These are phyloP conservation scores for Botrytis galanthina DNA, from an alignment of 2,329 filamentous ascomycete species.

Conservation along the genomic window DNA sequence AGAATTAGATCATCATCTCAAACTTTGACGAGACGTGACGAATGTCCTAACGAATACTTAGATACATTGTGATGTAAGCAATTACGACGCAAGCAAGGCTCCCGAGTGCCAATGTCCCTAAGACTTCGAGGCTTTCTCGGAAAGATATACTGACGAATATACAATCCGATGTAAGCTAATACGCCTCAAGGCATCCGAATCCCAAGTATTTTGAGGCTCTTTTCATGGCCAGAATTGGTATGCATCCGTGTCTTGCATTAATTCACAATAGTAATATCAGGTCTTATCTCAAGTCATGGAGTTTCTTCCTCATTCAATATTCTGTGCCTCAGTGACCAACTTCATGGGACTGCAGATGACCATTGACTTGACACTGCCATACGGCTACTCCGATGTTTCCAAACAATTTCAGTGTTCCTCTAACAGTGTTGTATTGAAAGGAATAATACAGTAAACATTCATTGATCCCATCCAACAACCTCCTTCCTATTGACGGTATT, in stretches of 20 bases:
- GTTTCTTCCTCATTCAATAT: background rate
- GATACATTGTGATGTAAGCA: background rate
- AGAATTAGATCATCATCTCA: background rate
- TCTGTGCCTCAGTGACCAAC: background rate
- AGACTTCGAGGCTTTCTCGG: background rate
- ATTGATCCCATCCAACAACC: background rate
- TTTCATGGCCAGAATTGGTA: background rate
- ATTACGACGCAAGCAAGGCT: background rate
- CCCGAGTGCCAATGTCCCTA: background rate
- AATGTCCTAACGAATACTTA: background rate
- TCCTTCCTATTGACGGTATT: background rate
- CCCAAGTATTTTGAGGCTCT: background rate
- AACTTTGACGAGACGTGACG: background rate
- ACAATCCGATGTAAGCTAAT: background rate
- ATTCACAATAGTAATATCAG: background rate
- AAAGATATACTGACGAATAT: background rate
- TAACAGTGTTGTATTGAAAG: background rate
- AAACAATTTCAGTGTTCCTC: background rate
- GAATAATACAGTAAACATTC: background rate
- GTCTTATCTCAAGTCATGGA: background rate
- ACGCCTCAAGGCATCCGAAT: background rate
- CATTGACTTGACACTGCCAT: background rate
- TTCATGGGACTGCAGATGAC: background rate
- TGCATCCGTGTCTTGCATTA: constrained; percentile 7
- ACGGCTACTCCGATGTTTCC: background rate